phyloP scores from a whole-genome alignment of 2,329 filamentous ascomycete species.

The Nothophoma quercina region DNA sequence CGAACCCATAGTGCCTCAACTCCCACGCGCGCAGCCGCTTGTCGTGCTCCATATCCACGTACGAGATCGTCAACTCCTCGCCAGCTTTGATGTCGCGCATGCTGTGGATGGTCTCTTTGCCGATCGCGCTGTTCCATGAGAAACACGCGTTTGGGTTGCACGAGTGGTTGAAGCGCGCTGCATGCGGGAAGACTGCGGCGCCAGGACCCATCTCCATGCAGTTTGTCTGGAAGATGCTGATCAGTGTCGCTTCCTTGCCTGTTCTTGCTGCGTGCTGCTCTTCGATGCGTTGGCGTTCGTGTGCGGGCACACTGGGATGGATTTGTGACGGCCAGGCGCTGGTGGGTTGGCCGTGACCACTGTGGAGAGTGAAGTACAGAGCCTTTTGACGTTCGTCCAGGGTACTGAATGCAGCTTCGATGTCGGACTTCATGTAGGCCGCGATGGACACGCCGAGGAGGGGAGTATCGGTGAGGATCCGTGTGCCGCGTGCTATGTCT shows the following conservation, averaged over 20 bases:
- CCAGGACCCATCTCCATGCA: constrained; percentile 47
- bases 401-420: constrained; percentile 36
- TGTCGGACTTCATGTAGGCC: constrained; percentile 44
- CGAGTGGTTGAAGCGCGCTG: constrained; percentile 52
- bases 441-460: constrained; percentile 45
- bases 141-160: constrained; percentile 53
- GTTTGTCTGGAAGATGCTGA: constrained; percentile 53
- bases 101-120: constrained; percentile 44
- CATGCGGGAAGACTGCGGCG: constrained; percentile 46
- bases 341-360: constrained; percentile 37
- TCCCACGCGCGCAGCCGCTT: constrained; percentile 40
- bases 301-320: constrained; percentile 24
- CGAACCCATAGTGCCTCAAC: constrained; percentile 48
- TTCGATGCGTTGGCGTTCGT: constrained; percentile 34
- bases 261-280: constrained; percentile 44
- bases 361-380: constrained; percentile 41
- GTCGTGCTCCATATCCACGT: constrained; percentile 47
- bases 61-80: constrained; percentile 50
- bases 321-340: constrained; percentile 37
- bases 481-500: constrained; percentile 48
- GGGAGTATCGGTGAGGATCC: constrained; percentile 51
- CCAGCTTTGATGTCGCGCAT: constrained; percentile 44
- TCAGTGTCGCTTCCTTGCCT: constrained; percentile 26
- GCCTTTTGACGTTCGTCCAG: constrained; percentile 29
- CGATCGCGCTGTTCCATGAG: constrained; percentile 42